A percentile compares a stretch with the other conserved stretches of the same genome.
phyloP scores from a whole-genome alignment of 768 basidiomycete genomes.

The Dendrothele bispora region DNA sequence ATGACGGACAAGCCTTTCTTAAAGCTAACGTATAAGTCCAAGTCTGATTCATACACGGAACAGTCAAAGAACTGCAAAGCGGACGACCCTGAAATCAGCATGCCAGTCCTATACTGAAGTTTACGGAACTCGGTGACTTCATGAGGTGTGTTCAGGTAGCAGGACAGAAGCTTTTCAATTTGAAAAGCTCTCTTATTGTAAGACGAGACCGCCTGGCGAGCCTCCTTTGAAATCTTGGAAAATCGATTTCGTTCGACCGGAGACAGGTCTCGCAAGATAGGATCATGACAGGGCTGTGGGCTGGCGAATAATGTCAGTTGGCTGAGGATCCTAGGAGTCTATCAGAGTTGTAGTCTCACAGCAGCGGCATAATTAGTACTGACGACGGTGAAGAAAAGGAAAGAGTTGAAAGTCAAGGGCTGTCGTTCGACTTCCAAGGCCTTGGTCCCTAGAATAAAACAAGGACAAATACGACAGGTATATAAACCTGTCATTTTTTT shows the following conservation, averaged over 20 bases:
- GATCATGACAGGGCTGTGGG: too few species aligned
- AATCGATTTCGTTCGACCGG: not conserved
- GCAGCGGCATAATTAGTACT: too few species aligned
- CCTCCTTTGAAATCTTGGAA: not conserved
- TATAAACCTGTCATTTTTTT: too few species aligned
- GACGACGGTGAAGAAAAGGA: too few species aligned
- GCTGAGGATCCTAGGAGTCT: too few species aligned
- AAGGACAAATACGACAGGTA: too few species aligned
- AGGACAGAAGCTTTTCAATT: not conserved
- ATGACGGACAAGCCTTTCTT: conserved; percentile 23
- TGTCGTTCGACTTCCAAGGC: too few species aligned
- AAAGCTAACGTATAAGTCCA: conserved; percentile 37
- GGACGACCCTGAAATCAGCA: conserved; percentile 38
- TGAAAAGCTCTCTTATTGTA: not conserved
- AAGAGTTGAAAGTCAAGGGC: too few species aligned
- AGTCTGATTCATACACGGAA: conserved; percentile 33
- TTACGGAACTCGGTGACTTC: conserved; percentile 27
- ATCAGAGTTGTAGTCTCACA: too few species aligned
- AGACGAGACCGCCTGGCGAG: not conserved
- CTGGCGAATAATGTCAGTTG: too few species aligned
- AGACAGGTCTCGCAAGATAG: not conserved
- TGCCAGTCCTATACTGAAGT: conserved; percentile 34
- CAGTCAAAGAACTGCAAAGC: conserved; percentile 42
- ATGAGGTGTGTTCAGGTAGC: not conserved
- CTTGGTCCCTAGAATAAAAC: too few species aligned